Evolutionary conservation across 805 yeast species (phyloP).

Genomic region (Brettanomyces custersianus): DNA sequence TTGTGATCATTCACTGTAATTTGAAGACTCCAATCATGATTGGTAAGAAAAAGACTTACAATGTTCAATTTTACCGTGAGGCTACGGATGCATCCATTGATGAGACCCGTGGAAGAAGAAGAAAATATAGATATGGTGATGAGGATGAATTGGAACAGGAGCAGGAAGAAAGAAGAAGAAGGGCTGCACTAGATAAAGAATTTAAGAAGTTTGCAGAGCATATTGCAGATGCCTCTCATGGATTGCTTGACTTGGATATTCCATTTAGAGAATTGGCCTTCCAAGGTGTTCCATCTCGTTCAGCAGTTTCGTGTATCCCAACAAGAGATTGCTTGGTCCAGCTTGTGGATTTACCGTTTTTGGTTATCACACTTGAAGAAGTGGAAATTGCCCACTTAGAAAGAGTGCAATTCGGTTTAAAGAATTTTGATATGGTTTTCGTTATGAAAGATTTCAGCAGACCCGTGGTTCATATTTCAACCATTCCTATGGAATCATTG

Average conservation of each 20-base stretch:
- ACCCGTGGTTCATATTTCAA: constrained; percentile 87
- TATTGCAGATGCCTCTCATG: constrained; percentile 81
- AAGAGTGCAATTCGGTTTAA: constrained; percentile 94
- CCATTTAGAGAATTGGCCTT: constrained; percentile 96
- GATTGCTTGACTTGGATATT: constrained; percentile 77
- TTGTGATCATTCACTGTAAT: constrained; percentile 88
- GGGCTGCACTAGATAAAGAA: constrained; percentile 84
- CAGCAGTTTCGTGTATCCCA: constrained; percentile 92
- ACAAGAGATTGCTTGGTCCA: constrained; percentile 95
- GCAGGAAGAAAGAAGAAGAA: constrained; percentile 93
- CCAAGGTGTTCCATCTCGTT: constrained; percentile 94
- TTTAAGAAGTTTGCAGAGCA: constrained; percentile 83
- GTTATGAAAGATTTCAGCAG: constrained; percentile 83
- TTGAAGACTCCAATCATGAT: constrained; percentile 88
- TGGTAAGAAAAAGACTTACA: constrained; percentile 92
- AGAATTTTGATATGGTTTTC: constrained; percentile 94
- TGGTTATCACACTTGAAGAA: constrained; percentile 84
- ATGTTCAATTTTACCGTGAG: constrained; percentile 93
- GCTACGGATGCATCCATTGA: constrained; percentile 94
- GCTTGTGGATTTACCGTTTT: constrained; percentile 87
- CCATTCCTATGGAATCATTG: constrained; percentile 85
- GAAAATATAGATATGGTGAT: constrained; percentile 85
- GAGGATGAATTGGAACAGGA: constrained; percentile 98
- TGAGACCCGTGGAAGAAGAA: constrained; percentile 91
- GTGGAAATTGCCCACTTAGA: constrained; percentile 93